Conservation (phyloP, 176 grass and related monocot species). For the Oryza punctata region DNA sequence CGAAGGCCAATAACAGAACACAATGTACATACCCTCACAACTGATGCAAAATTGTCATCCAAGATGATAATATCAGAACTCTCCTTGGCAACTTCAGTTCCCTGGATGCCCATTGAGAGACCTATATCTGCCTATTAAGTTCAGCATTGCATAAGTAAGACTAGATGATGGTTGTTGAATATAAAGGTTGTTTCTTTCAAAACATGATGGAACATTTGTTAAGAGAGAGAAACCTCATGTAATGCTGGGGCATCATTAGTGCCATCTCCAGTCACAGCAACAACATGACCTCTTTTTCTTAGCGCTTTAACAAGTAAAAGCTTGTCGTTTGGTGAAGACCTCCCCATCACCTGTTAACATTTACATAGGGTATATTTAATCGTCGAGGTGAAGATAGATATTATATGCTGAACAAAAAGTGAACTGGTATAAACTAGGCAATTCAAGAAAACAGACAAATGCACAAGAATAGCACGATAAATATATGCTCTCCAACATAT, state of each 20-base stretch:
- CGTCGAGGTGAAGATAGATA: background rate
- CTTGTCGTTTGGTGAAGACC: constrained; percentile 95
- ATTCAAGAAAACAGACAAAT: background rate
- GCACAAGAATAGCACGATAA: background rate
- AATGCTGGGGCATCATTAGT: constrained; percentile 96
- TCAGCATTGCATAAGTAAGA: constrained; percentile 36
- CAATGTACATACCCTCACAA: constrained; percentile 63
- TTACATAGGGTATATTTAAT: constrained; percentile 30
- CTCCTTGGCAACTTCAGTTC: constrained; percentile 99
- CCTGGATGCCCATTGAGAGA: constrained; percentile 95
- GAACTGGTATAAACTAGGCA: too few species aligned
- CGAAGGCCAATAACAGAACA: background rate
- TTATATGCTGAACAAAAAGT: too few species aligned
- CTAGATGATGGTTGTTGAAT: constrained; percentile 6
- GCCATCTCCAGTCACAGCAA: constrained; percentile 97
- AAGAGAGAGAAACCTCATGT: constrained; percentile 66
- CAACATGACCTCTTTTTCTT: constrained; percentile 70
- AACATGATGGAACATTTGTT: background rate
- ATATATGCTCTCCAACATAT: background rate
- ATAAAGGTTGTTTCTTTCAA: constrained; percentile 14
- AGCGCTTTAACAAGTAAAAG: constrained; percentile 85
- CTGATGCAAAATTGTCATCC: constrained; percentile 95
- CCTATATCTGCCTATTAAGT: constrained; percentile 92
- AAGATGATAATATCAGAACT: constrained; percentile 99
- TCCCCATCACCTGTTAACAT: constrained; percentile 81